Evolutionary conservation across 2,329 filamentous ascomycete genomes (phyloP), one percentile per base, ranked within the genome.

Genomic region (Alternaria dauci): DNA sequence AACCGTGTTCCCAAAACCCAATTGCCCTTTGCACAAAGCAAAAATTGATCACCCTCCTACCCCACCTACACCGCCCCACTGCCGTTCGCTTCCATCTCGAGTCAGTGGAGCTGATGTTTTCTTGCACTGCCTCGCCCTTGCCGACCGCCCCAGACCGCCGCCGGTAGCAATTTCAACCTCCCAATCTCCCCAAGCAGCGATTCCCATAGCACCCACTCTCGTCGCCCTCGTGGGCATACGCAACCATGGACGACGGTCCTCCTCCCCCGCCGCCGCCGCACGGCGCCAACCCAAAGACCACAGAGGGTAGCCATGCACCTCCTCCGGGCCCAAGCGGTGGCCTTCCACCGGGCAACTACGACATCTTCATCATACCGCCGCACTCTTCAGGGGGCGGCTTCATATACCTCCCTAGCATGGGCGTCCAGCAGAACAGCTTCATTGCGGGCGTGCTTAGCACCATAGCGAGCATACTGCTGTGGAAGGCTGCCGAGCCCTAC

Each of bases 341-440:
- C 58, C 83, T 97, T 48, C 94, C 94, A 3, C 86, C 91, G 1
- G 94, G 94, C 56, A 96, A 95, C 76, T 98, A 97, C 80, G 94
- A 98, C 82, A 96, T 98, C 76, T 97, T 97, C 82, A 91, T 97
- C 77, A 94, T 98, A 73, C 94, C 94, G 8, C 92, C 94, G 47
- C 93, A 97, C 78, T 94, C 93, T 11, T 86, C 94, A 7, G 94
- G 94, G 54, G 88, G 89, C 0, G 94, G 94, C 34, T 97, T 97
- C 79, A 83, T 98, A 28, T 97, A 98, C 78, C 87, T 98, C n/a
- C 94, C 94, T 0, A 97, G 94, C 0, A 80, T 98, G 63, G 87
- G 90, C 74, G 91, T 92, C 20, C 92, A 95, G 73, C 85, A 90
- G 72, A 97, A 97, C 79, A 96, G 92, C 80, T 98, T 97, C 78